phyloP scores from a whole-genome alignment of 1,284 basidiomycete species.

The Leccinum pallidistipes region DNA sequence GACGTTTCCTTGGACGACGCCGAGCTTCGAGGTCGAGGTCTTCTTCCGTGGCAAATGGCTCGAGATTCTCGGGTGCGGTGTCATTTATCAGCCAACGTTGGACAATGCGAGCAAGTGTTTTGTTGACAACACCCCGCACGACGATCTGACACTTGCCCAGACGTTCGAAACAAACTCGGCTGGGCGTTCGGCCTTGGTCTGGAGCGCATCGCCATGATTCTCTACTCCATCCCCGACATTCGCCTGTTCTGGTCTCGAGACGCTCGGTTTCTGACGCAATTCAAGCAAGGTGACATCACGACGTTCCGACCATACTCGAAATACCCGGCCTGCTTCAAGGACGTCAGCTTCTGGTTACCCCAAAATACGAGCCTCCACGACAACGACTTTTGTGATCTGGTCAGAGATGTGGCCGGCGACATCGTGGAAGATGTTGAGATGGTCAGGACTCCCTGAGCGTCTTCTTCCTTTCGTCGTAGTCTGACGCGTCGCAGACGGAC shows the following conservation, averaged over 20 bases:
- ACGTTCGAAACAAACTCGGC: slow-evolving; percentile 80
- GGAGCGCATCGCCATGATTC: slow-evolving; percentile 97
- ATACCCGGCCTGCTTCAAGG: slow-evolving; percentile 88
- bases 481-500: slow-evolving; percentile 68
- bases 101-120: slow-evolving; percentile 74
- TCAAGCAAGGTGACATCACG: slow-evolving; percentile 71
- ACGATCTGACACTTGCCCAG: slow-evolving; percentile 42
- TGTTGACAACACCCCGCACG: not conserved
- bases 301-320: slow-evolving; percentile 88
- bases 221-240: slow-evolving; percentile 97
- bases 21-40: slow-evolving; percentile 98
- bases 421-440: slow-evolving; percentile 88
- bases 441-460: slow-evolving; percentile 44
- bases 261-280: slow-evolving; percentile 86
- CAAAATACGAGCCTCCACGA: slow-evolving; percentile 67
- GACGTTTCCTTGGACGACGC: slow-evolving; percentile 96
- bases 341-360: slow-evolving; percentile 90
- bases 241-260: slow-evolving; percentile 98
- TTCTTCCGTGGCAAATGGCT: slow-evolving; percentile 97
- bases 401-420: slow-evolving; percentile 91
- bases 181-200: slow-evolving; percentile 99
- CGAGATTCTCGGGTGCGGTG: slow-evolving; percentile 94
- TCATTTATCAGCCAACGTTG: slow-evolving; percentile 88
- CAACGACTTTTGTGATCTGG: slow-evolving; percentile 96
- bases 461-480: not conserved